Evolutionary conservation across 2,329 filamentous ascomycete genomes (phyloP).

Genomic region (Thelonectria olida): DNA sequence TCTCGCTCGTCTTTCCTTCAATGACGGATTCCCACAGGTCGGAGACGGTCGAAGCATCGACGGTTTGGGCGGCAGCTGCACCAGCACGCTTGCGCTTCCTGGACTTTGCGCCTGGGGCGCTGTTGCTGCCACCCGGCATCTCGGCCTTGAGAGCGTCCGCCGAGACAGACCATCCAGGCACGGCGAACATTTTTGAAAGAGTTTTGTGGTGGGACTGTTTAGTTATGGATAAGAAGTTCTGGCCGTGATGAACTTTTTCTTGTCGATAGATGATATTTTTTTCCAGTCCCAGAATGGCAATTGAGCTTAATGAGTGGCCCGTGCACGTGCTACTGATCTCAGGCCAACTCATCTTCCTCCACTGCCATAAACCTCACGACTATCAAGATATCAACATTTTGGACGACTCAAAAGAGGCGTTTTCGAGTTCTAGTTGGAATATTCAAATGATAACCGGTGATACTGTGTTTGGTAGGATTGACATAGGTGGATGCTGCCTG

Average conservation of each 20-base stretch:
- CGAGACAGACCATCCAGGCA: slow-evolving; percentile 90
- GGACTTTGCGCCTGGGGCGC: slow-evolving; percentile 54
- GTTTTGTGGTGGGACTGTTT: not conserved
- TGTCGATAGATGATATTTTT: not conserved
- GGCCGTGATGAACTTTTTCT: slow-evolving; percentile 16
- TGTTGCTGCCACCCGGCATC: slow-evolving; percentile 48
- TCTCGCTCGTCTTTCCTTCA: slow-evolving; percentile 66
- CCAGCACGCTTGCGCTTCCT: slow-evolving; percentile 66
- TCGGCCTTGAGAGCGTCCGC: slow-evolving; percentile 77
- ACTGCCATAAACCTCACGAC: too few species aligned
- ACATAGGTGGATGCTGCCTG: too few species aligned
- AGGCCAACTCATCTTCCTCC: not conserved
- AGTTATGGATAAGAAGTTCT: not conserved
- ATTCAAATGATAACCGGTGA: too few species aligned
- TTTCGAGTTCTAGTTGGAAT: too few species aligned
- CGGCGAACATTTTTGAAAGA: slow-evolving; percentile 77
- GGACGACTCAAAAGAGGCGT: too few species aligned
- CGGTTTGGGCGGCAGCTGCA: slow-evolving; percentile 47
- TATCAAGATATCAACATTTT: too few species aligned
- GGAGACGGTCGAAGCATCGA: slow-evolving; percentile 76
- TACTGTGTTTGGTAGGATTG: too few species aligned
- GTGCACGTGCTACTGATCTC: not conserved
- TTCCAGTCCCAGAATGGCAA: not conserved
- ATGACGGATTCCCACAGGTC: slow-evolving; percentile 84
- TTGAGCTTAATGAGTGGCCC: not conserved